Conservation (phyloP, 164 flowering plant species). For the Chimonanthus salicifolius region DNA sequence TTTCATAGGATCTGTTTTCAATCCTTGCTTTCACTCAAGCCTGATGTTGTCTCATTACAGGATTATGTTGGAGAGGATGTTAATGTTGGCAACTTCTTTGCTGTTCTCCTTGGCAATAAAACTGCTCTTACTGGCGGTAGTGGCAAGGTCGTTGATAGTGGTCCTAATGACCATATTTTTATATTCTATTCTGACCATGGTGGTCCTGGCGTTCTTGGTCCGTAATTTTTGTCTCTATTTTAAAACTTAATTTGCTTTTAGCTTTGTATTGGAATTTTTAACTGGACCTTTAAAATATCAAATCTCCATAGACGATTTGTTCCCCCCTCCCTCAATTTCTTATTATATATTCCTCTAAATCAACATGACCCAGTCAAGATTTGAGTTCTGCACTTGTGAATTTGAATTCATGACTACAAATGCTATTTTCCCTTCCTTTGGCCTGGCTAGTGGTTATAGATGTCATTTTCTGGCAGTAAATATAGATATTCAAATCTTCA, state of each 20-base stretch:
- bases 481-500: neutral
- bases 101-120: slow-evolving; percentile 76
- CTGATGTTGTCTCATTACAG: slow-evolving; percentile 32
- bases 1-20: neutral
- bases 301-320: too few species aligned
- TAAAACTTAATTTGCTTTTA: neutral
- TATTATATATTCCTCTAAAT: neutral
- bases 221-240: slow-evolving; percentile 21
- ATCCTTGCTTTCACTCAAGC: neutral
- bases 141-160: slow-evolving; percentile 79
- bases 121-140: slow-evolving; percentile 77
- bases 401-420: neutral
- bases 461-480: neutral
- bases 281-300: neutral
- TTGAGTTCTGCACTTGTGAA: neutral
- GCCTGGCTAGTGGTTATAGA: neutral
- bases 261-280: neutral
- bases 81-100: slow-evolving; percentile 62
- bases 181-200: slow-evolving; percentile 84
- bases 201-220: slow-evolving; percentile 90
- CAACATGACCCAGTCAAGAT: neutral
- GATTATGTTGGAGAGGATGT: slow-evolving; percentile 77
- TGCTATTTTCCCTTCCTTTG: neutral
- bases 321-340: too few species aligned
- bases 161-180: slow-evolving; percentile 78